Evolutionary conservation across 1,284 basidiomycete species (phyloP).

Genomic region (Cystobasidium slooffiae): DNA sequence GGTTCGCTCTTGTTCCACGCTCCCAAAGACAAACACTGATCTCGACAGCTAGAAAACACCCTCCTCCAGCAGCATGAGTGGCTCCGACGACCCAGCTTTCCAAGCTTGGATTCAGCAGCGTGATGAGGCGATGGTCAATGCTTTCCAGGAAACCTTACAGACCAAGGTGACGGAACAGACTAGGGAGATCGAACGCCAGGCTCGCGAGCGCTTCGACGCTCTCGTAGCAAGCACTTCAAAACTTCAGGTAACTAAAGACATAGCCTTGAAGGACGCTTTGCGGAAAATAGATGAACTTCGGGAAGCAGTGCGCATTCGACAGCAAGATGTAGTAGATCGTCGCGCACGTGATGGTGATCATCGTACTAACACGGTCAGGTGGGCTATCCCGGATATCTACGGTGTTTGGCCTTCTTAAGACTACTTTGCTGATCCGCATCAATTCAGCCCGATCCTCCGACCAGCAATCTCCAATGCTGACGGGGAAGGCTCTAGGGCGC

Average conservation of each 20-base stretch:
- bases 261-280: constrained; percentile 24
- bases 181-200: constrained; percentile 14
- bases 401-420: constrained; percentile 6
- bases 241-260: constrained; percentile 13
- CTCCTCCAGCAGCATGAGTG: constrained; percentile 21
- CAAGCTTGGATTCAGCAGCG: constrained; percentile 24
- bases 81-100: constrained; percentile 8
- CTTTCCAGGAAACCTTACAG: constrained; percentile 16
- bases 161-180: constrained; percentile 19
- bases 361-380: constrained; percentile 19
- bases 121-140: constrained; percentile 14
- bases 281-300: constrained; percentile 17
- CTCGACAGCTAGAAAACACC: constrained; percentile 11
- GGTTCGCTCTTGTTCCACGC: constrained; percentile 14
- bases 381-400: constrained; percentile 8
- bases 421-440: constrained; percentile 18
- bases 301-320: constrained; percentile 14
- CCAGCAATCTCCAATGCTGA: constrained; percentile 12
- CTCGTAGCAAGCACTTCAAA: constrained; percentile 20
- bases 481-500: background rate
- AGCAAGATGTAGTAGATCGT: constrained; percentile 19
- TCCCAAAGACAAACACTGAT: constrained; percentile 14
- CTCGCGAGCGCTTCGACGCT: constrained; percentile 11
- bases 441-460: constrained; percentile 17
- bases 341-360: constrained; percentile 23